Conservation (phyloP, 2,329 filamentous ascomycete genomes). For the Neonectria faginata region DNA sequence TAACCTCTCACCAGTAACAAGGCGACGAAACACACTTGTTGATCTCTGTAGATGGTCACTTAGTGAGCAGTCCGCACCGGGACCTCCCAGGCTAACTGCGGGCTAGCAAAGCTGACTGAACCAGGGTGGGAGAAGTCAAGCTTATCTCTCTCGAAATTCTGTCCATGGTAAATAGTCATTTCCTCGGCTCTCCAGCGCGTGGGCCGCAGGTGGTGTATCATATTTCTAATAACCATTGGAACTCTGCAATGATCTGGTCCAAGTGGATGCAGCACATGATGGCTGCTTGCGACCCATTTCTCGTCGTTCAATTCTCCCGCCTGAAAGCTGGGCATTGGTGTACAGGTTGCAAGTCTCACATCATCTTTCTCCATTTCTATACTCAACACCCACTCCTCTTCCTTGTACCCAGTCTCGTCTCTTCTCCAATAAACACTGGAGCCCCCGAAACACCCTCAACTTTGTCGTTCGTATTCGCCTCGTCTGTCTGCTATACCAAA, state of each 20-base stretch:
- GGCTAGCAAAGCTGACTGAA: not conserved
- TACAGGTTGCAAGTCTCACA: too few relatives aligned
- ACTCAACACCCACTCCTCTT: too few relatives aligned
- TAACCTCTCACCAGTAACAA: too few relatives aligned
- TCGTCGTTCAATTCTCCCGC: too few relatives aligned
- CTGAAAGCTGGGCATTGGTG: too few relatives aligned
- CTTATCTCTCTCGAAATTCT: not conserved
- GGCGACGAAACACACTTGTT: not conserved
- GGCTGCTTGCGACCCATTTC: not conserved
- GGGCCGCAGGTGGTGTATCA: not conserved
- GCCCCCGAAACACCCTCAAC: not conserved
- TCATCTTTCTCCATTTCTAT: too few relatives aligned
- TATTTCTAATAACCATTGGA: not conserved
- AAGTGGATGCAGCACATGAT: not conserved
- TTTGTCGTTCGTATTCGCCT: too few relatives aligned
- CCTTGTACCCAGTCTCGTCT: not conserved
- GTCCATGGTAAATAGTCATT: not conserved
- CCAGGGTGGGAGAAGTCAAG: not conserved
- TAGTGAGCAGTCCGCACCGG: not conserved
- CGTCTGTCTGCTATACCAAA: not conserved
- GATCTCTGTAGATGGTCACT: not conserved
- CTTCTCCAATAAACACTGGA: not conserved
- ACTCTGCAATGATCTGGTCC: not conserved
- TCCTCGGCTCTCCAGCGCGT: not conserved
- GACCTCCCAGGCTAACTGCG: not conserved